Conservation (phyloP, 2,329 filamentous ascomycete species). For the Fusarium virguliforme region DNA sequence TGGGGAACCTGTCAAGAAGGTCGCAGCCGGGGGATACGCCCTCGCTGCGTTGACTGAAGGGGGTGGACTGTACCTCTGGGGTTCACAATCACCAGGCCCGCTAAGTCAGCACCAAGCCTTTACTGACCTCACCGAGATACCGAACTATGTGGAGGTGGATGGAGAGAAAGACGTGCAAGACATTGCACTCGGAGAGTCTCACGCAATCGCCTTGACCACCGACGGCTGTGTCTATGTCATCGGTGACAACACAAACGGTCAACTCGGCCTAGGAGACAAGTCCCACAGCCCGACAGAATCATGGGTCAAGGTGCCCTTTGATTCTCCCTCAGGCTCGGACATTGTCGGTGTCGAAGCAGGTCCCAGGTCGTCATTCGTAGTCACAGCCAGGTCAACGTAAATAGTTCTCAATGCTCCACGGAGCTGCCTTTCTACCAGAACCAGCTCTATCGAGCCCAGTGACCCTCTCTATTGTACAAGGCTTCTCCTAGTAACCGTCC, state of each 20-base stretch:
- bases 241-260: slow-evolving; percentile 72
- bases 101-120: slow-evolving; percentile 56
- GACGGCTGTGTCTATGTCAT: slow-evolving; percentile 68
- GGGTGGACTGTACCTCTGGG: slow-evolving; percentile 75
- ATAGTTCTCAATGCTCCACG: slow-evolving; percentile 31
- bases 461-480: slow-evolving; percentile 68
- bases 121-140: slow-evolving; percentile 52
- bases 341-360: slow-evolving; percentile 65
- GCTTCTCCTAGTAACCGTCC: slow-evolving; percentile 50
- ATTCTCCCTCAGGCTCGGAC: slow-evolving; percentile 45
- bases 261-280: slow-evolving; percentile 66
- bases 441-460: slow-evolving; percentile 57
- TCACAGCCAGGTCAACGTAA: slow-evolving; percentile 53
- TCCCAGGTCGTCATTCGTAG: slow-evolving; percentile 65
- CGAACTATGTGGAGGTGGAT: slow-evolving; percentile 64
- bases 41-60: slow-evolving; percentile 72
- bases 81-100: slow-evolving; percentile 53
- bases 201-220: slow-evolving; percentile 70
- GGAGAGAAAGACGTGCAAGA: slow-evolving; percentile 69
- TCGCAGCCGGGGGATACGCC: slow-evolving; percentile 71
- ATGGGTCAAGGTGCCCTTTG: slow-evolving; percentile 59
- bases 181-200: slow-evolving; percentile 71
- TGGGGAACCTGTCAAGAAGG: slow-evolving; percentile 66
- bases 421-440: slow-evolving; percentile 41
- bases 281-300: slow-evolving; percentile 38